Conservation (phyloP, 176 grass and related monocot genomes). For the Oryza australiensis region DNA sequence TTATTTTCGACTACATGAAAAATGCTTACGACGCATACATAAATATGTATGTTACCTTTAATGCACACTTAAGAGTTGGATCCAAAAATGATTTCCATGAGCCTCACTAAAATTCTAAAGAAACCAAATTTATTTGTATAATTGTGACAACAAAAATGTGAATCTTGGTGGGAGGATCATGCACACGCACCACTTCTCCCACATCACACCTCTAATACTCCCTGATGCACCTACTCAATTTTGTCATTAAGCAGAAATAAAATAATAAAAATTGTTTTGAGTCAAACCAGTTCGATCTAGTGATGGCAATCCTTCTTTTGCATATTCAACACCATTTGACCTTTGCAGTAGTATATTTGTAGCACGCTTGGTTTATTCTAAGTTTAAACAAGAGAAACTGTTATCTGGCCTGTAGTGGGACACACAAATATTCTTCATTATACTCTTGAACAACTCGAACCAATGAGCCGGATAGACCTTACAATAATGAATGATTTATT, state of each 20-base stretch:
- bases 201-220: not conserved
- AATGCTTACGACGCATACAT: too few species aligned
- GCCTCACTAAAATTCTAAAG: not conserved
- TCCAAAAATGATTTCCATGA: not conserved
- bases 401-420: not conserved
- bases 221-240: not conserved
- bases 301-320: not conserved
- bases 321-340: conserved; percentile 22
- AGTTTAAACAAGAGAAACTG: not conserved
- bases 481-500: too few species aligned
- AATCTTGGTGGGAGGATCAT: not conserved
- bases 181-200: not conserved
- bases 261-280: not conserved
- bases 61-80: not conserved
- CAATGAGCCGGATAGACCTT: not conserved
- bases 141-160: not conserved
- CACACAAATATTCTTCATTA: too few species aligned
- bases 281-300: not conserved
- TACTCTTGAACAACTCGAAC: not conserved
- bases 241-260: not conserved
- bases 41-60: too few species aligned
- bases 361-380: not conserved
- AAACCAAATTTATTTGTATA: not conserved
- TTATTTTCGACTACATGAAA: too few species aligned
- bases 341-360: not conserved